phyloP scores from a whole-genome alignment of 2,329 filamentous ascomycete species.

The Stemphylium vesicarium region DNA sequence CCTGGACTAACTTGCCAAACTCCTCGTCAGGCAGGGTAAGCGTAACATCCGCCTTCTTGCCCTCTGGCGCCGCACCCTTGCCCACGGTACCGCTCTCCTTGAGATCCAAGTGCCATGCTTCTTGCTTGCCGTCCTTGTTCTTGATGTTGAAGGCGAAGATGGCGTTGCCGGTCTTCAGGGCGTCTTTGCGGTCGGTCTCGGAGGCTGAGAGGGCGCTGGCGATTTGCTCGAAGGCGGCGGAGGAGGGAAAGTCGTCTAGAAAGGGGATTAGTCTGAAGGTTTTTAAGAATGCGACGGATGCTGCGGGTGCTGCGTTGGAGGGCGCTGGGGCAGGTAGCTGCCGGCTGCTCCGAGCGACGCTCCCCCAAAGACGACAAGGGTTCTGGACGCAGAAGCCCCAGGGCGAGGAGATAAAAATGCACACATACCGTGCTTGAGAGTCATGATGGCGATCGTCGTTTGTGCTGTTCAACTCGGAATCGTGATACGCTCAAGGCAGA shows the following conservation, averaged over 20 bases:
- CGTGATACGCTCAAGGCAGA: not conserved
- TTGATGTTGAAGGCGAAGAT: constrained; percentile 93
- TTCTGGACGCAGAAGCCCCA: no score
- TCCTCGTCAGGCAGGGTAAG: constrained; percentile 82
- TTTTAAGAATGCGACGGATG: not conserved
- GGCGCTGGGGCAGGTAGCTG: no score
- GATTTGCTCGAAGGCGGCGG: constrained; percentile 89
- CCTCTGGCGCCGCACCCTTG: constrained; percentile 71
- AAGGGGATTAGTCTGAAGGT: not conserved
- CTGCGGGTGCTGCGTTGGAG: no score
- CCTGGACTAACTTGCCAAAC: constrained; percentile 80
- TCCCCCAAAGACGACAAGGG: no score
- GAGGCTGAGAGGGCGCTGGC: constrained; percentile 70
- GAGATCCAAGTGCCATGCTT: constrained; percentile 94
- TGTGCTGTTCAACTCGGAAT: not conserved
- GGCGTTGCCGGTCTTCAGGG: constrained; percentile 85
- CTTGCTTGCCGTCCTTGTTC: constrained; percentile 79
- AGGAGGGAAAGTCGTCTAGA: constrained; percentile 78
- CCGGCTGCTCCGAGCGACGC: no score
- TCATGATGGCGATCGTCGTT: constrained; percentile 32
- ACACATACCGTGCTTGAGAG: constrained; percentile 39
- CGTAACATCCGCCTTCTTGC: constrained; percentile 87
- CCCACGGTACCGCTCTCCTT: constrained; percentile 86
- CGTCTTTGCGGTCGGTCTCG: constrained; percentile 79
- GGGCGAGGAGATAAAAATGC: no score